These are phyloP conservation scores for Nidula microcarpa DNA, from an alignment of 768 basidiomycete species.

Conservation along the genomic window DNA sequence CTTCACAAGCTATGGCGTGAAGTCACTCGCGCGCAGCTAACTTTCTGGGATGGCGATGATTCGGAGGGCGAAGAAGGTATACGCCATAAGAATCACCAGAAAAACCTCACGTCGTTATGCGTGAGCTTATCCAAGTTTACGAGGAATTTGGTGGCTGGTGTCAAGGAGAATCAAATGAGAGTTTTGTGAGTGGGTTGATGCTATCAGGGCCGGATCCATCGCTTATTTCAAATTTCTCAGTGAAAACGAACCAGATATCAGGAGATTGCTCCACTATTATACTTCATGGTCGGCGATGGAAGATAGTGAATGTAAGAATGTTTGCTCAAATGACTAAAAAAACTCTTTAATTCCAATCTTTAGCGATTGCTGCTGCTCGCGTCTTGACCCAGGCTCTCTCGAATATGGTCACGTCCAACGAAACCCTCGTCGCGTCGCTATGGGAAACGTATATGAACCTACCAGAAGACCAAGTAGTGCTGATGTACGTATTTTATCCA, in stretches of 20 bases:
- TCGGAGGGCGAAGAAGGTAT: constrained; percentile 29
- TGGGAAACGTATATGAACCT: constrained; percentile 67
- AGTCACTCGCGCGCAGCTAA: constrained; percentile 42
- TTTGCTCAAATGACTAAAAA: background rate
- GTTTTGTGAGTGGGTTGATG: constrained; percentile 58
- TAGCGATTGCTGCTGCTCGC: constrained; percentile 63
- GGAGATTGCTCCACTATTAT: constrained; percentile 64
- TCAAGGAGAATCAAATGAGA: constrained; percentile 63
- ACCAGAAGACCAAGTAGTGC: constrained; percentile 68
- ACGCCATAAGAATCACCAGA: constrained; percentile 21
- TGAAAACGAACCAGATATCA: constrained; percentile 66
- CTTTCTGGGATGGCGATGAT: constrained; percentile 49
- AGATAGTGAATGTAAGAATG: constrained; percentile 50
- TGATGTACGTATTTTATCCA: constrained; percentile 51
- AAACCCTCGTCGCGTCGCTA: constrained; percentile 46
- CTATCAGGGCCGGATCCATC: constrained; percentile 2
- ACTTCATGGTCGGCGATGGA: constrained; percentile 75
- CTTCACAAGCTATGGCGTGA: constrained; percentile 57
- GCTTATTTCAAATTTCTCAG: constrained; percentile 30
- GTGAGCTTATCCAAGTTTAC: constrained; percentile 71
- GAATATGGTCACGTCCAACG: constrained; percentile 79
- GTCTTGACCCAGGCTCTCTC: constrained; percentile 77
- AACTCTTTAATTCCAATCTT: constrained; percentile 3
- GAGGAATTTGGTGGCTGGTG: constrained; percentile 79
- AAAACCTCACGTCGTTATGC: constrained; percentile 35